Conservation (phyloP, 352 stramenopile genomes). For the Globisporangium abappressorium region DNA sequence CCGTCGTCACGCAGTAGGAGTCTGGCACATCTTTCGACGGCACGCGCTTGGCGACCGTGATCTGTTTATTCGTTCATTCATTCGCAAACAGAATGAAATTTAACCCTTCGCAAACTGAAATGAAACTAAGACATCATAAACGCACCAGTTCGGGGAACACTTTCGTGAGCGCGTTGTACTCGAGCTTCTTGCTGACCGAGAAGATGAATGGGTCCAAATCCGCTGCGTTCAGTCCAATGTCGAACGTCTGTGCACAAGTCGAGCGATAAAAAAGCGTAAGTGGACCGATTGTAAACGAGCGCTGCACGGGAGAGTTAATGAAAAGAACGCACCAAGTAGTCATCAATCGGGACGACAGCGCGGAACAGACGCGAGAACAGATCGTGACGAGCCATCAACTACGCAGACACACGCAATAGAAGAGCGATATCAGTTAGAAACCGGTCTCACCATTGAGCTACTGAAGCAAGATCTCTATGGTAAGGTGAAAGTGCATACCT, state of each 20-base stretch:
- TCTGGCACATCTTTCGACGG: conserved; percentile 52
- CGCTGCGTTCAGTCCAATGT: conserved; percentile 55
- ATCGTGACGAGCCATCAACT: conserved; percentile 61
- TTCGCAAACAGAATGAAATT: background rate
- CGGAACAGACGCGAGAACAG: conserved; percentile 56
- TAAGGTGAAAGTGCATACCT: conserved; percentile 26
- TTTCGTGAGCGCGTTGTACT: conserved; percentile 69
- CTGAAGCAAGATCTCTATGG: background rate
- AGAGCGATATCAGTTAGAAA: background rate
- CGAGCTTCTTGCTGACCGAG: conserved; percentile 66
- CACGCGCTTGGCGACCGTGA: conserved; percentile 62
- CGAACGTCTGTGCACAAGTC: conserved; percentile 44
- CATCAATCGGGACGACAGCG: conserved; percentile 30
- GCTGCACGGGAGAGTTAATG: background rate
- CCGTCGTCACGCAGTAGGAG: conserved; percentile 60
- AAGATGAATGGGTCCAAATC: conserved; percentile 74
- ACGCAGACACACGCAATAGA: conserved; percentile 2
- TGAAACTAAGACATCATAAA: background rate
- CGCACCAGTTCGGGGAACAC: conserved; percentile 66
- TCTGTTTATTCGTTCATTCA: conserved; percentile 24
- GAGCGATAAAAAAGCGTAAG: background rate
- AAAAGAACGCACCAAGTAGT: conserved; percentile 13
- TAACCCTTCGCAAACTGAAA: background rate
- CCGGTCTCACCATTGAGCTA: background rate
- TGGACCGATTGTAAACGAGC: background rate